phyloP scores from a whole-genome alignment of 2,329 filamentous ascomycete species.

The Knufia petricola region DNA sequence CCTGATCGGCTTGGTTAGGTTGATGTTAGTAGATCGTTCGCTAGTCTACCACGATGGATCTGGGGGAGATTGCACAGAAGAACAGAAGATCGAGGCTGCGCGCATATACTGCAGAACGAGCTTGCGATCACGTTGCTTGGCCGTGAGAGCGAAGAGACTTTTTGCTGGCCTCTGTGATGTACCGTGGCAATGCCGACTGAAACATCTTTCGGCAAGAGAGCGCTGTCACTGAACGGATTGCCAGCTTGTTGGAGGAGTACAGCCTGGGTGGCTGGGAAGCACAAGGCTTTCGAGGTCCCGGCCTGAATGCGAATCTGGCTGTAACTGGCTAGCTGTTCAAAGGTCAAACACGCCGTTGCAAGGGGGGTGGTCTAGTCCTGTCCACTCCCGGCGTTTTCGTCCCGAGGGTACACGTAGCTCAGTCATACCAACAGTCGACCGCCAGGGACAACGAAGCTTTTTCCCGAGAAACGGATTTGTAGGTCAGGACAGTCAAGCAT shows the following conservation, averaged over 20 bases:
- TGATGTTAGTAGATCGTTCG: not conserved
- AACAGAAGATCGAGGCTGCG: not conserved
- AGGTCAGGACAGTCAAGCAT: not conserved
- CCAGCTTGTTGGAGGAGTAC: not conserved
- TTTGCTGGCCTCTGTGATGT: not conserved
- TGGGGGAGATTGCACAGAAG: not conserved
- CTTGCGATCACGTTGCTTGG: not conserved
- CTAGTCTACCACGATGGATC: not conserved
- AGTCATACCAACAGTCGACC: not conserved
- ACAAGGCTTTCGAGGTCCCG: conserved; percentile 7
- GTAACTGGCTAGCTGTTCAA: conserved; percentile 1
- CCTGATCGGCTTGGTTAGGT: not conserved
- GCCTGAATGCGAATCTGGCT: conserved; percentile 4
- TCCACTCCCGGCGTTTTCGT: not conserved
- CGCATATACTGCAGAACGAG: not conserved
- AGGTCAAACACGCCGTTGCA: conserved; percentile 6
- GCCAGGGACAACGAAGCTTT: not conserved
- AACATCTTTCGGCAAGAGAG: conserved; percentile 6
- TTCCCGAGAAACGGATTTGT: not conserved
- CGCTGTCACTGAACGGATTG: conserved; percentile 2
- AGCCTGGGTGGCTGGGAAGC: conserved; percentile 3
- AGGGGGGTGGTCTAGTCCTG: not conserved
- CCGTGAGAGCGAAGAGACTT: not conserved
- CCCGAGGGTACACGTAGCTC: not conserved
- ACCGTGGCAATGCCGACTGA: not conserved